Percentiles rank a stretch among this genome's conserved stretches.
phyloP scores from a whole-genome alignment of 805 yeast species.

The Brettanomyces anomalus region DNA sequence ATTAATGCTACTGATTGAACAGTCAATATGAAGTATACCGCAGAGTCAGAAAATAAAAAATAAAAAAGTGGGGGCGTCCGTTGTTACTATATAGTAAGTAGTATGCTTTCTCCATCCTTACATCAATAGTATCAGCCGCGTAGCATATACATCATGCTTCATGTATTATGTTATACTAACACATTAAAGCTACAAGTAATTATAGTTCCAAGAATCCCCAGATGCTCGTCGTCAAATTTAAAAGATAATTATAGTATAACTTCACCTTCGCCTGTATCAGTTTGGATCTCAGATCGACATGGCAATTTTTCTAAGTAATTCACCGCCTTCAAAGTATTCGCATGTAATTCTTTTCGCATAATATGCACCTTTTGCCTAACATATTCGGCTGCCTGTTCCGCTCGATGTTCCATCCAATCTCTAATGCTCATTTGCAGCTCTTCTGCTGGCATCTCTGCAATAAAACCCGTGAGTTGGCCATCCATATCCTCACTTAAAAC shows the following conservation, averaged over 20 bases:
- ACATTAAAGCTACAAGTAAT: too few species aligned
- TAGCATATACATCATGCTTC: too few species aligned
- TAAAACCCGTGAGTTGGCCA: constrained; percentile 55
- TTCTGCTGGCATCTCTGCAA: constrained; percentile 58
- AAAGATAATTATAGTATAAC: too few species aligned
- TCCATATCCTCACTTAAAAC: constrained; percentile 51
- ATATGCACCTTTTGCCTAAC: constrained; percentile 36
- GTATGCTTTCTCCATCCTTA: too few species aligned
- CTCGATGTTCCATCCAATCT: constrained; percentile 57
- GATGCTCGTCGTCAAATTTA: too few species aligned
- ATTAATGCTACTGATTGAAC: not conserved
- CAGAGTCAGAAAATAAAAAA: too few species aligned
- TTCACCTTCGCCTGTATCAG: constrained; percentile 1
- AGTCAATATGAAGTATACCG: not conserved
- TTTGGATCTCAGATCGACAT: constrained; percentile 8
- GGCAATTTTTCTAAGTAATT: constrained; percentile 30
- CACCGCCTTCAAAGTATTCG: constrained; percentile 44
- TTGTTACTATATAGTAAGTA: too few species aligned
- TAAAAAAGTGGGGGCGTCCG: too few species aligned
- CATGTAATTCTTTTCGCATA: constrained; percentile 39
- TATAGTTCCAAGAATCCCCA: too few species aligned
- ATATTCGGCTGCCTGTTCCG: constrained; percentile 42
- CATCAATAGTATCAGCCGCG: too few species aligned
- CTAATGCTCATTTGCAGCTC: constrained; percentile 63
- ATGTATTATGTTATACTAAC: too few species aligned